Evolutionary conservation across 2,329 filamentous ascomycete species (phyloP), one percentile per base, ranked within the genome.

Genomic region (Fusarium sublunatum): DNA sequence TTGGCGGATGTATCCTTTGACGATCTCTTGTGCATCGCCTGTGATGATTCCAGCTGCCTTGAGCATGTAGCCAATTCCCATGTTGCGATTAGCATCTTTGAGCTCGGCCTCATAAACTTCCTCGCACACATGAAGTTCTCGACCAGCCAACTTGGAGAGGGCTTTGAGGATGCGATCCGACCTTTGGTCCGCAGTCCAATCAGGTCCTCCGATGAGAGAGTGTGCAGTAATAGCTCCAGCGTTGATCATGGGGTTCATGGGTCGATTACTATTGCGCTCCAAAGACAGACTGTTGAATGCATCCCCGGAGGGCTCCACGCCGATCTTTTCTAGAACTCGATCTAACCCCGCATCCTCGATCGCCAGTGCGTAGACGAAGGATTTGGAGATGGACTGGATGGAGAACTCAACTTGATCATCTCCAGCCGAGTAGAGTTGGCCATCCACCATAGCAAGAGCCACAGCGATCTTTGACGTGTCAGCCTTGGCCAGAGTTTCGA

Each of bases 341-440:
- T 68, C 57, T 15, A 78, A 53, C 0, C 76, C 76, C 1, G 70
- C 66, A 45, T 78, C 76, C 43, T 77, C 75, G 32, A 78, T 78
- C 9, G 76, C 76, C 5, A 78, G 58, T 2, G 76, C 76, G 55
- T 78, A 78, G 26, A 78, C 75, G 46, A 78, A 78, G 1, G 76
- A 70, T 40, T 78, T 78, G 11, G 76, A 76, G 46, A 78, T 78
- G 64, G 76, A 78, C 50, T 78, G 76, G 31, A 78, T 78, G 2
- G 76, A 78, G 52, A 78, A 78, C 50, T 78, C 76, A 41, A 77
- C 58, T 9, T 67, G 50, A 42, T 78, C 76, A 57, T 78, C 76
- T 4, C 76, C 76, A 2, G 72, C 73, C 0, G 75, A 77, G 68
- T 78, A 78, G 2, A 78, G 32, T 13, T 75, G 72, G 8, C 76